These are phyloP conservation scores for Colletotrichum karsti DNA, from an alignment of 2,329 filamentous ascomycete genomes.

Conservation along the genomic window DNA sequence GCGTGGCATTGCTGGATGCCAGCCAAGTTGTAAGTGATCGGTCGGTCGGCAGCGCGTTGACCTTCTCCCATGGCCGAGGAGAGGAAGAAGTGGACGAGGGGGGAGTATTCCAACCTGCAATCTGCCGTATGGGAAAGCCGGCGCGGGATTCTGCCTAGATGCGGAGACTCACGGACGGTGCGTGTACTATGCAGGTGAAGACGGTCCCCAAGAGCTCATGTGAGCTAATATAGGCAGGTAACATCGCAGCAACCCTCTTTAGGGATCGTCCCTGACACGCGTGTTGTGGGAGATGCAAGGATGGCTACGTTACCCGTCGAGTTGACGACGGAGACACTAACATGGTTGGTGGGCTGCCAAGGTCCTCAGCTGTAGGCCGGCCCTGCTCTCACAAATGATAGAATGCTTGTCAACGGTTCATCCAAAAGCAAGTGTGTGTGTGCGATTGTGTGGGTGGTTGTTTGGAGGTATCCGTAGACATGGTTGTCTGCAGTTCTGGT, in stretches of 20 bases:
- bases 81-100: background rate
- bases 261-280: background rate
- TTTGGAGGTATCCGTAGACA: background rate
- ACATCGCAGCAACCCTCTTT: background rate
- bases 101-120: background rate
- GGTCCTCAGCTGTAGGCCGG: too few relatives aligned
- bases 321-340: background rate
- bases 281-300: background rate
- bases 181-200: background rate
- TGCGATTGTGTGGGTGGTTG: background rate
- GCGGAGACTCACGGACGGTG: background rate
- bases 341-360: background rate
- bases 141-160: background rate
- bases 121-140: background rate
- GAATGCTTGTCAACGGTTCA: conserved; percentile 4
- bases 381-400: too few relatives aligned
- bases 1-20: background rate
- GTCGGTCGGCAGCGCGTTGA: background rate
- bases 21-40: background rate
- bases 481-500: background rate
- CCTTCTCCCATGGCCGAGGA: background rate
- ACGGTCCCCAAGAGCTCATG: background rate
- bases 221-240: conserved; percentile 15
- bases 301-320: background rate
- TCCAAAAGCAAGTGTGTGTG: background rate